Percentiles rank a stretch among this genome's conserved stretches.
Conservation (phyloP, 2,329 filamentous ascomycete species). For the Aspergillus tamarii region DNA sequence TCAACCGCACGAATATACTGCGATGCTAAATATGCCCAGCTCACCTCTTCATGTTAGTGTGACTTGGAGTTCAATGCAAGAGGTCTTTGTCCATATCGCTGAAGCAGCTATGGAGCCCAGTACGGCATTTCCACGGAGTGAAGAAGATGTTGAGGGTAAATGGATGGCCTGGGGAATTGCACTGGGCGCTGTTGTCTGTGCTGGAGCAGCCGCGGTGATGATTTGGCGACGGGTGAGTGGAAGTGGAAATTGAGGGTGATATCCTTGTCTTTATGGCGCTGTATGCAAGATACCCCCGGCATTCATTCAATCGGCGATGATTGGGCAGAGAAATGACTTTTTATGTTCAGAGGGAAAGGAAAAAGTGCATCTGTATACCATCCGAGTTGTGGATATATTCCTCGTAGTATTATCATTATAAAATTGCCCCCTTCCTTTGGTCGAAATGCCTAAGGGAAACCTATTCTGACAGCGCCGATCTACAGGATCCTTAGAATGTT, state of each 20-base stretch:
- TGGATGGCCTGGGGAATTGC: slow-evolving; percentile 85
- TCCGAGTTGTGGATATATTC: neutral
- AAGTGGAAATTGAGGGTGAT: slow-evolving; percentile 30
- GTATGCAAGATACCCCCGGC: slow-evolving; percentile 7
- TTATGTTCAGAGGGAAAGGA: too few relatives aligned
- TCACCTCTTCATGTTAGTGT: slow-evolving; percentile 91
- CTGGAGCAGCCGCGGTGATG: slow-evolving; percentile 60
- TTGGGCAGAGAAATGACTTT: neutral
- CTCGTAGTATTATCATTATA: neutral
- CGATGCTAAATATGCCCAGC: slow-evolving; percentile 78
- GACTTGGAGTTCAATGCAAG: slow-evolving; percentile 89
- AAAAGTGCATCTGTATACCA: neutral
- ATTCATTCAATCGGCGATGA: neutral
- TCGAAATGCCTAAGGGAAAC: neutral
- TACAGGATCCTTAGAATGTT: neutral
- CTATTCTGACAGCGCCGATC: neutral
- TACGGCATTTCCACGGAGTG: slow-evolving; percentile 83
- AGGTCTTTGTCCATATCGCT: slow-evolving; percentile 88
- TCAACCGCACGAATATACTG: slow-evolving; percentile 91
- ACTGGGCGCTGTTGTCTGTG: slow-evolving; percentile 69
- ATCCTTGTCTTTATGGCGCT: neutral
- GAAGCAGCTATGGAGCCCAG: slow-evolving; percentile 90
- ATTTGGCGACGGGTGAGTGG: slow-evolving; percentile 60
- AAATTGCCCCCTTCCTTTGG: neutral
- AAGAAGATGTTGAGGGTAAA: slow-evolving; percentile 78